Conservation (phyloP, 2,329 filamentous ascomycete genomes). For the Ramularia endophylla region DNA sequence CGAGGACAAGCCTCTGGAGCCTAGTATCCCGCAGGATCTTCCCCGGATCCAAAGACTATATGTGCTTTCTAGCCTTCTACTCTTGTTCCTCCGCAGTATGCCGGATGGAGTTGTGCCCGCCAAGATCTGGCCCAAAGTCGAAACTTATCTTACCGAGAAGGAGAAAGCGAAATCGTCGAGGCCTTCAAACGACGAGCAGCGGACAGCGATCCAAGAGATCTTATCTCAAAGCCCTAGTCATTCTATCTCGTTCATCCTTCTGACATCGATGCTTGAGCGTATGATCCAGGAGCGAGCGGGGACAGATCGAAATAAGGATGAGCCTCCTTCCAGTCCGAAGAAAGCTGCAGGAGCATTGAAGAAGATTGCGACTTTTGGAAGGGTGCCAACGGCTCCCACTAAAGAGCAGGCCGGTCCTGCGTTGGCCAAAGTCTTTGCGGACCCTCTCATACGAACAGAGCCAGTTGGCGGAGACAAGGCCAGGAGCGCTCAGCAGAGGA, state of each 20-base stretch:
- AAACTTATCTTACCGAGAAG: slow-evolving; percentile 48
- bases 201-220: slow-evolving; percentile 63
- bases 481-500: slow-evolving; percentile 54
- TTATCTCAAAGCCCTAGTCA: slow-evolving; percentile 67
- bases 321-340: slow-evolving; percentile 29
- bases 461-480: slow-evolving; percentile 50
- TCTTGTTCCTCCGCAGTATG: slow-evolving; percentile 69
- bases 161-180: slow-evolving; percentile 43
- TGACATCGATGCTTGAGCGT: slow-evolving; percentile 67
- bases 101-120: slow-evolving; percentile 72
- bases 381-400: slow-evolving; percentile 46
- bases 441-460: slow-evolving; percentile 53
- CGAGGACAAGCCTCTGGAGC: slow-evolving; percentile 55
- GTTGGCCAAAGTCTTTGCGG: slow-evolving; percentile 61
- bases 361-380: slow-evolving; percentile 33
- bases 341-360: slow-evolving; percentile 27
- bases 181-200: slow-evolving; percentile 49
- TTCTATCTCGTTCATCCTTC: slow-evolving; percentile 83
- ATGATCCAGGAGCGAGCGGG: slow-evolving; percentile 41
- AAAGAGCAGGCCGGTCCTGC: slow-evolving; percentile 48
- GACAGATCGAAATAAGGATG: slow-evolving; percentile 1
- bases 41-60: slow-evolving; percentile 66
- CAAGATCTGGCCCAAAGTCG: slow-evolving; percentile 64
- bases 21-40: slow-evolving; percentile 58
- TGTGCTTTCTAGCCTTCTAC: slow-evolving; percentile 61